Evolutionary conservation across 2,329 filamentous ascomycete genomes (phyloP), one percentile per base, ranked within the genome.

Genomic region (Xylariaceae sp.): DNA sequence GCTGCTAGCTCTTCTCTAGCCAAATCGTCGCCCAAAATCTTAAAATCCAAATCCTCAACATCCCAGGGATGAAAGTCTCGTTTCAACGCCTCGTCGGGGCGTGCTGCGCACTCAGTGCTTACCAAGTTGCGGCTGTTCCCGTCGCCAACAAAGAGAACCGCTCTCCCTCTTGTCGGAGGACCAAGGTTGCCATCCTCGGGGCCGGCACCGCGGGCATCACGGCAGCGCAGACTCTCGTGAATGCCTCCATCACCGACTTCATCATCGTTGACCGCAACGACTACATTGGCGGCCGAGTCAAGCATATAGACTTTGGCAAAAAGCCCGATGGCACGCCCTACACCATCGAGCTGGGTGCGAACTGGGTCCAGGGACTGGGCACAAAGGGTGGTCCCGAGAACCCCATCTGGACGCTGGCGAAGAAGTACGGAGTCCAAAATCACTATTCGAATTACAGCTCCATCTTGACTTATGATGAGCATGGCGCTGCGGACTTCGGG

Each of bases 281-380:
- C 55, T 74, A 78, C 9, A 78, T 88, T 55, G 85, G 85, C 1
- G 85, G 85, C 1, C 78, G 85, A 4, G 76, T 84, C 40, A 70
- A 70, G n/a, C 78, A 86, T 56, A 76, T 76, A 0, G 71, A 73
- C 0, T 86, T 87, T 61, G 83, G 84, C 3, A 69, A 73, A 12
- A 66, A 70, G 3, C 37, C 68, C 0, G 71, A 79, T 37, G 81
- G 81, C 0, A 71, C 76, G 0, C 76, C 80, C 0, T 84, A 82
- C 56, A 75, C 73, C 0, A 73, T 88, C 7, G 85, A 88, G 65
- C 70, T 85, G 0, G 85, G 85, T 2, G 85, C 85, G 5, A 88
- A 88, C 58, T 88, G 85, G 85, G 67, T 76, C 0, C 65, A 70
- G 37, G 68, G 65, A 0, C 55, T 66, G 0, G 66, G 66, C 3